Conservation (phyloP, 2,329 filamentous ascomycete genomes). For the Whalleya microplaca region DNA sequence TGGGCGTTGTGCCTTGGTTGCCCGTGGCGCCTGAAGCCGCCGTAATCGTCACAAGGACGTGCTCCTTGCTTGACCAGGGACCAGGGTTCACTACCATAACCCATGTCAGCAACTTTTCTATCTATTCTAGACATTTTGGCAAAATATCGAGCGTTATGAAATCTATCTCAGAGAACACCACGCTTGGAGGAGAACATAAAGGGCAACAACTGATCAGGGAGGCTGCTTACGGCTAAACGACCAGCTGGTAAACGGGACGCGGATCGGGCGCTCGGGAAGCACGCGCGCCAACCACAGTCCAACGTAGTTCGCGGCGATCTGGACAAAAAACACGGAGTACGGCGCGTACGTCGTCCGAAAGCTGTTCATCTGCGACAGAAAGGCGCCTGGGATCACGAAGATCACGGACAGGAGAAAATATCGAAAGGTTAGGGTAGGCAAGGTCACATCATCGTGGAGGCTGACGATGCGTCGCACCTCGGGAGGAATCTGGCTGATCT, state of each 20-base stretch:
- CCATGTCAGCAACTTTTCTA: no score
- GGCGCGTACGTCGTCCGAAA: conserved; percentile 61
- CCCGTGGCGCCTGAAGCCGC: conserved; percentile 57
- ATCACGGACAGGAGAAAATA: conserved; percentile 60
- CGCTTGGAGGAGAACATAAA: no score
- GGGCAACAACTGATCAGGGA: no score
- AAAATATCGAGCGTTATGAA: no score
- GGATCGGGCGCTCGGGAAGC: conserved; percentile 51
- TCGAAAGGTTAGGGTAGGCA: conserved; percentile 62
- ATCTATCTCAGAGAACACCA: no score
- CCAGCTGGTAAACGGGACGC: conserved; percentile 50
- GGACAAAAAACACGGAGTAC: conserved; percentile 66
- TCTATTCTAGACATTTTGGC: no score
- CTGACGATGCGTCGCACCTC: conserved; percentile 61
- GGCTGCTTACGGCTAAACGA: conserved; percentile 55
- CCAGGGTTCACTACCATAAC: conserved; percentile 63
- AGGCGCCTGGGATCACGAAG: conserved; percentile 61
- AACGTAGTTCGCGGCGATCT: conserved; percentile 60
- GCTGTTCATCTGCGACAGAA: conserved; percentile 58
- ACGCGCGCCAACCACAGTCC: conserved; percentile 56
- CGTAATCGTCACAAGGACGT: conserved; percentile 59
- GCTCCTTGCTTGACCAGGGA: conserved; percentile 61
- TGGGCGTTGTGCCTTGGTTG: conserved; percentile 54
- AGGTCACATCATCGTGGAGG: conserved; percentile 57
- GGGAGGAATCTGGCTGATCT: conserved; percentile 56